Evolutionary conservation across 768 basidiomycete species (phyloP).

Genomic region (Albatrellus ellisii): DNA sequence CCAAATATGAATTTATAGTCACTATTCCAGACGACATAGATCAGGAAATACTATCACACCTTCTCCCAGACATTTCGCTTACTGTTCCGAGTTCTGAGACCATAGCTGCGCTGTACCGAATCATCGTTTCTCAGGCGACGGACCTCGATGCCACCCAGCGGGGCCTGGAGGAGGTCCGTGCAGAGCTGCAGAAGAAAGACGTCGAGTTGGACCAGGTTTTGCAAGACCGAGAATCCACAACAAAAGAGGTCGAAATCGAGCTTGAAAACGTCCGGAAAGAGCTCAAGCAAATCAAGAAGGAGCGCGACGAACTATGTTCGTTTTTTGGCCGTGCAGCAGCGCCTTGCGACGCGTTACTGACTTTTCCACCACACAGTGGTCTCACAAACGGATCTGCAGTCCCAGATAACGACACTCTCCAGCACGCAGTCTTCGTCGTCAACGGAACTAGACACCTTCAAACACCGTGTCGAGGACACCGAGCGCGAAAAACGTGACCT

Average conservation of each 20-base stretch:
- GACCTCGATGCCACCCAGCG: conserved; percentile 42
- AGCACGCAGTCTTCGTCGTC: conserved; percentile 51
- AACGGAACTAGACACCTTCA: conserved; percentile 43
- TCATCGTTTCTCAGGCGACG: conserved; percentile 40
- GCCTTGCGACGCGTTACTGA: conserved; percentile 16
- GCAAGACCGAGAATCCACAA: conserved; percentile 57
- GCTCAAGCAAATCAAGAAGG: conserved; percentile 38
- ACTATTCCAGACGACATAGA: conserved; percentile 58
- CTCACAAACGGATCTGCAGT: conserved; percentile 34
- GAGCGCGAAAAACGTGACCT: conserved; percentile 90
- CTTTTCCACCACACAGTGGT: conserved; percentile 23
- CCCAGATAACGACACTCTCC: conserved; percentile 42
- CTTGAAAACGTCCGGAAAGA: conserved; percentile 43
- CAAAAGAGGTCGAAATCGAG: conserved; percentile 41
- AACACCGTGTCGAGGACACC: conserved; percentile 51
- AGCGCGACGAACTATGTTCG: conserved; percentile 57
- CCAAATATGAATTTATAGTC: conserved; percentile 26
- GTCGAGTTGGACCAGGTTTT: conserved; percentile 77
- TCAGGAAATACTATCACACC: conserved; percentile 38
- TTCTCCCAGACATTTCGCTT: conserved; percentile 51
- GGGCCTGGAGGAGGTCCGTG: conserved; percentile 59
- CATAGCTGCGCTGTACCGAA: conserved; percentile 48
- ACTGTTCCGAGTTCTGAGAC: conserved; percentile 43
- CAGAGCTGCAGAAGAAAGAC: conserved; percentile 58
- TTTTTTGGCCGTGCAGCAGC: conserved; percentile 10